Evolutionary conservation across 306 rosid species (phyloP), one percentile per base, ranked within the genome.

Genomic region (Phaseolus lunatus): DNA sequence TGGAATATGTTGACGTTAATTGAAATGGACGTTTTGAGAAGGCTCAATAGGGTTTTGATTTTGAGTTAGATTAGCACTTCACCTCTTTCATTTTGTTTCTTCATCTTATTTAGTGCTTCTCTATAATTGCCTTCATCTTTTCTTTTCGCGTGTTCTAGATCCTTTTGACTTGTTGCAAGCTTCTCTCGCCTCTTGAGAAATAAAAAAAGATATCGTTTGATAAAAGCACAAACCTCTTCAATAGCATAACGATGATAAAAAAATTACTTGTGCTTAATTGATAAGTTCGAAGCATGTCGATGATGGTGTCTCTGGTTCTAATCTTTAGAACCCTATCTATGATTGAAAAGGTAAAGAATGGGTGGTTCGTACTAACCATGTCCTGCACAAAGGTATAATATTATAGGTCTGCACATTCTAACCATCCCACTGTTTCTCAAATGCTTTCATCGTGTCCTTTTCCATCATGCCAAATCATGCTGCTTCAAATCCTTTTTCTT

Each of bases 401-500:
- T 11, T 3, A 41, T 9, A 0, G 11, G 4, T 4, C 18, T 57
- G 35, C 64, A 31, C 45, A 31, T 62, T 62, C 68, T n/a, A 1
- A 62, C 68, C 45, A 22, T 26, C 9, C 19, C 41, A 1, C 5
- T 27, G 22, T 15, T 6, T 19, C 41, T 14, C 13, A 61, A 27
- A 0, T 29, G 22, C 45, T 62, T 31, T 62, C 45, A 62, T 62
- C 14, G 16, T 62, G 14, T 33, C 45, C 44, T 62, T 62, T 31
- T 62, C 68, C 13, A 61, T 31, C 67, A 59, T 29, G 67, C 65
- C 65, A 58, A 58, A 58, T 61, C 43, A 29, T 61, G 67, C 67
- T 61, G 35, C 43, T 62, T 62, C 23, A 61, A 15, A 12, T 29
- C 5, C 5, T 33, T 31, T 31, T 31, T 31, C 5, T 5, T 31